phyloP scores from a whole-genome alignment of 2,329 filamentous ascomycete genomes.

The Leptographium procerum region DNA sequence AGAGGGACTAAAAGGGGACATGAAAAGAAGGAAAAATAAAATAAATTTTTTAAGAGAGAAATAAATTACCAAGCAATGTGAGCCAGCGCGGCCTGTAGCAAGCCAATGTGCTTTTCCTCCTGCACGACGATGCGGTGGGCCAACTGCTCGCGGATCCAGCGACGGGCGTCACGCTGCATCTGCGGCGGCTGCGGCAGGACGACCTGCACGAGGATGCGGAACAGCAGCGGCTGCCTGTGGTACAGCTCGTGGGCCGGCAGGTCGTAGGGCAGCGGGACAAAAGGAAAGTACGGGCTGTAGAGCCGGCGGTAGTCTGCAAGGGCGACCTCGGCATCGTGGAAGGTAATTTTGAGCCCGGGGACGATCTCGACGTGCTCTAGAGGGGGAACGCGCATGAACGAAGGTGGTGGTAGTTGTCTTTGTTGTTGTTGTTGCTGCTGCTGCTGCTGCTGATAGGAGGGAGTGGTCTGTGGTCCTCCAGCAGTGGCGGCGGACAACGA shows the following conservation, averaged over 20 bases:
- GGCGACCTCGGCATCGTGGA: slow-evolving; percentile 20
- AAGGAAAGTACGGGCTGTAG: slow-evolving; percentile 25
- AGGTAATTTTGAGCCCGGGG: slow-evolving; percentile 23
- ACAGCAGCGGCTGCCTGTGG: slow-evolving; percentile 21
- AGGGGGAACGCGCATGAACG: not conserved
- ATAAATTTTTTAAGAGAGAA: too few relatives aligned
- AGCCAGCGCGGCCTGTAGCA: slow-evolving; percentile 27
- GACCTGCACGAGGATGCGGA: slow-evolving; percentile 25
- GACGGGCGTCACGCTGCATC: slow-evolving; percentile 20
- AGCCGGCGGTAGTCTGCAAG: slow-evolving; percentile 22
- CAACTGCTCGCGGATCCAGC: slow-evolving; percentile 25
- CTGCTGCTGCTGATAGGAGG: not conserved
- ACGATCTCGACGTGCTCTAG: slow-evolving; percentile 19
- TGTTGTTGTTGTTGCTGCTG: not conserved
- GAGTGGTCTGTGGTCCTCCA: not conserved
- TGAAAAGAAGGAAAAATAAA: not conserved
- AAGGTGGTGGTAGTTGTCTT: not conserved
- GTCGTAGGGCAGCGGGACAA: slow-evolving; percentile 20
- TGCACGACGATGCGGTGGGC: slow-evolving; percentile 25
- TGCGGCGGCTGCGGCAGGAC: slow-evolving; percentile 20
- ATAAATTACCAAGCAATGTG: slow-evolving; percentile 25
- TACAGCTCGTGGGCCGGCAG: slow-evolving; percentile 21
- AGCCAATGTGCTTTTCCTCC: slow-evolving; percentile 23
- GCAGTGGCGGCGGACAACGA: not conserved
- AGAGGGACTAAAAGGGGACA: not conserved